These are phyloP conservation scores for Naganishia albida DNA, from an alignment of 1,284 basidiomycete species.

Conservation along the genomic window DNA sequence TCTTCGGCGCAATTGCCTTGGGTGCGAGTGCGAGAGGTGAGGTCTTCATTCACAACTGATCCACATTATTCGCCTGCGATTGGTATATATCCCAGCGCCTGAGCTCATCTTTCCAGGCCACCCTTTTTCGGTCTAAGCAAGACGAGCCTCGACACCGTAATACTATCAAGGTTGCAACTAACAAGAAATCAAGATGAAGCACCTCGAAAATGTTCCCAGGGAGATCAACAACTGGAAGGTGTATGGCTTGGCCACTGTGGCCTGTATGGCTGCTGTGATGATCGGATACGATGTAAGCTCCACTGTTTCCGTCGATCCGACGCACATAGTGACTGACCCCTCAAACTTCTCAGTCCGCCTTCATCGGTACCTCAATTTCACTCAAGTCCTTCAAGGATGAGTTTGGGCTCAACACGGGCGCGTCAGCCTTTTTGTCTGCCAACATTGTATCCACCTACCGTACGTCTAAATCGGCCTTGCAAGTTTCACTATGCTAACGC, in stretches of 20 bases:
- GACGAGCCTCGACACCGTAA: background rate
- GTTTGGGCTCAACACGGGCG: constrained; percentile 36
- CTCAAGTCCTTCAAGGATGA: constrained; percentile 42
- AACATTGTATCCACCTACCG: constrained; percentile 60
- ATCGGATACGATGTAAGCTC: constrained; percentile 34
- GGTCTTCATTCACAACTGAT: too few relatives aligned
- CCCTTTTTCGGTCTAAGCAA: background rate
- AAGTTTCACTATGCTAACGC: background rate
- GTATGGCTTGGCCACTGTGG: constrained; percentile 53
- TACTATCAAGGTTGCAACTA: background rate
- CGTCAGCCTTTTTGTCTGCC: constrained; percentile 40
- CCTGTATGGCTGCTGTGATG: constrained; percentile 35
- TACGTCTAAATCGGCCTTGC: background rate
- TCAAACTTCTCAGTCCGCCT: constrained; percentile 36
- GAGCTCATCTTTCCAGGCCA: background rate
- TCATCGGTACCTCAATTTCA: constrained; percentile 44
- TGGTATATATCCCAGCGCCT: too few relatives aligned
- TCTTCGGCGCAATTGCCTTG: too few relatives aligned
- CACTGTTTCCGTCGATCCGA: background rate
- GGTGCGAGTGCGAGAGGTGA: too few relatives aligned
- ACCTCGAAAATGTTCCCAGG: constrained; percentile 42
- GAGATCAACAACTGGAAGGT: constrained; percentile 60
- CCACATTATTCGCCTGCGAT: too few relatives aligned
- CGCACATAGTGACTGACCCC: background rate
- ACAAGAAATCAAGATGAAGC: constrained; percentile 5